Evolutionary conservation across 208 protist species (phyloP).

Genomic region (Trypanosoma boissoni): DNA sequence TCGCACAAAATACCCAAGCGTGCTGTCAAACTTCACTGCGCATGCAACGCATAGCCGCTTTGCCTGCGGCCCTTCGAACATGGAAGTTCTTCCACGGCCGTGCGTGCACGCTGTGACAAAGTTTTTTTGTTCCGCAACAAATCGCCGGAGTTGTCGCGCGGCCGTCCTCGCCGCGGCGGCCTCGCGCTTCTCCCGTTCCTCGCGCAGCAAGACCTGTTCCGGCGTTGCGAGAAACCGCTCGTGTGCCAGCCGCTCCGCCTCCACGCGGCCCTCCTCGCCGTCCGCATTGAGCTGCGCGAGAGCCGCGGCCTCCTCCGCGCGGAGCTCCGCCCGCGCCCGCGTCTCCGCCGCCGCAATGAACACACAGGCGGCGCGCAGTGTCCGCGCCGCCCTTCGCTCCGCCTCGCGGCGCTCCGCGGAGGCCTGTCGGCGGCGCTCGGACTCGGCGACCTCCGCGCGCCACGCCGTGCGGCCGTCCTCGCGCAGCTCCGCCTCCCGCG

Average conservation of each 20-base stretch:
- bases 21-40: slow-evolving; percentile 64
- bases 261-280: slow-evolving; percentile 29
- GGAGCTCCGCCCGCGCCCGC: slow-evolving; percentile 20
- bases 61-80: slow-evolving; percentile 48
- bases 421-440: slow-evolving; percentile 8
- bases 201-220: slow-evolving; percentile 65
- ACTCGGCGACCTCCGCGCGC: slow-evolving; percentile 30
- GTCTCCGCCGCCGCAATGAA: slow-evolving; percentile 55
- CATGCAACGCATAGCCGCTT: slow-evolving; percentile 57
- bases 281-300: slow-evolving; percentile 18
- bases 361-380: slow-evolving; percentile 44
- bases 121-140: slow-evolving; percentile 44
- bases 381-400: slow-evolving; percentile 19
- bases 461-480: slow-evolving; percentile 62
- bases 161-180: slow-evolving; percentile 22
- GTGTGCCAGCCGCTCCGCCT: slow-evolving; percentile 52
- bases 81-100: slow-evolving; percentile 39
- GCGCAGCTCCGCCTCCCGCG: slow-evolving; percentile 23
- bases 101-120: slow-evolving; percentile 67
- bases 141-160: slow-evolving; percentile 32
- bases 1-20: slow-evolving; percentile 62
- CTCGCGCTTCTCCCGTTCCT: slow-evolving; percentile 43
- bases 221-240: slow-evolving; percentile 73
- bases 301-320: slow-evolving; percentile 28
- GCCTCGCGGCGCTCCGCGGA: slow-evolving; percentile 7